Conservation (phyloP, 306 rosid species). For the Rubus parviflorus region DNA sequence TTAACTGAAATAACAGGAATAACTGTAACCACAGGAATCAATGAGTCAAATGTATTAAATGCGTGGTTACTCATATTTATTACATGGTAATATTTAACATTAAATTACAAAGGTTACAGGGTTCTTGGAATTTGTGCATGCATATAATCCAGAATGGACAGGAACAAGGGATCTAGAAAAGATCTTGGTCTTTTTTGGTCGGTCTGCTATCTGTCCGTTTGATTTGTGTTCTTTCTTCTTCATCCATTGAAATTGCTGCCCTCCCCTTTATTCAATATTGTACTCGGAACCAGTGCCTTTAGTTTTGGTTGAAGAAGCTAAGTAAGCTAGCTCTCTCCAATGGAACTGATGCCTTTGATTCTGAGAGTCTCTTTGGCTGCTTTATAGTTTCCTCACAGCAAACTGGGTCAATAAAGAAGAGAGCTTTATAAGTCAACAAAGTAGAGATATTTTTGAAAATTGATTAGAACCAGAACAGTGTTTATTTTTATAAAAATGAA, state of each 20-base stretch:
- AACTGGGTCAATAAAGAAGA: neutral
- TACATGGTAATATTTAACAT: constrained; percentile 6
- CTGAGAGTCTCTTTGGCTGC: neutral
- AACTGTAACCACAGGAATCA: constrained; percentile 44
- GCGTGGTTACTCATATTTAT: neutral
- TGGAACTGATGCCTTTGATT: constrained; percentile 10
- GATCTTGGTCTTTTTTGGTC: constrained; percentile 65
- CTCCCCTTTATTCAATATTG: constrained; percentile 55
- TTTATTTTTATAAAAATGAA: neutral
- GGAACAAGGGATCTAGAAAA: constrained; percentile 58
- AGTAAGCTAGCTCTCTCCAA: constrained; percentile 18
- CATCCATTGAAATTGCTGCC: constrained; percentile 43
- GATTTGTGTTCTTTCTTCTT: constrained; percentile 30
- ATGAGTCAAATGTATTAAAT: neutral
- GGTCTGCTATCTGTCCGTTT: constrained; percentile 48
- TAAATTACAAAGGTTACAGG: constrained; percentile 22
- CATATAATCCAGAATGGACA: constrained; percentile 30
- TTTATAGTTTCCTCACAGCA: neutral
- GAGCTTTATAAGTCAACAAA: neutral
- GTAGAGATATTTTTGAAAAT: neutral
- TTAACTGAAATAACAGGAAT: constrained; percentile 64
- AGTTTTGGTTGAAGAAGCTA: neutral
- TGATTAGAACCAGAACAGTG: constrained; percentile 6
- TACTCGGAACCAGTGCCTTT: constrained; percentile 36
- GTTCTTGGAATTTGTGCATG: constrained; percentile 60